Conservation (phyloP, 805 yeast genomes). For the Candida andamanensis region DNA sequence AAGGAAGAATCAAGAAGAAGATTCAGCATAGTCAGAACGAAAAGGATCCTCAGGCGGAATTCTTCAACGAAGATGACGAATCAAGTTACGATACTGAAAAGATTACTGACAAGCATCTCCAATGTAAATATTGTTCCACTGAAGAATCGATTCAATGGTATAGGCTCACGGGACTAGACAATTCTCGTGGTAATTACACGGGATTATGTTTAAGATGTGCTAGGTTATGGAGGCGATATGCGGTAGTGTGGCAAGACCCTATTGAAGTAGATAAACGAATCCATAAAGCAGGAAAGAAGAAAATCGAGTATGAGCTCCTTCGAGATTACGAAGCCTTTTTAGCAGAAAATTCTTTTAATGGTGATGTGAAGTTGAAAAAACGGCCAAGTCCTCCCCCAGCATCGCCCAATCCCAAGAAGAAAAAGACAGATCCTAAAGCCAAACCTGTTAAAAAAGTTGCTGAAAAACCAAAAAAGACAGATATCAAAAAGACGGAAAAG, state of each 20-base stretch:
- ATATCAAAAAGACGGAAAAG: constrained; percentile 8
- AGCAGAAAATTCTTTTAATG: constrained; percentile 14
- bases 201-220: constrained; percentile 89
- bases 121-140: constrained; percentile 72
- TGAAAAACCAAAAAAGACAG: constrained; percentile 10
- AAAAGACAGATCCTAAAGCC: constrained; percentile 4
- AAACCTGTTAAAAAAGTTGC: constrained; percentile 1
- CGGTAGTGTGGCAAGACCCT: constrained; percentile 81
- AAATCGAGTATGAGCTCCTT: constrained; percentile 61
- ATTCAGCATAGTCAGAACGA: constrained; percentile 28
- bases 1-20: constrained; percentile 64
- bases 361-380: constrained; percentile 5
- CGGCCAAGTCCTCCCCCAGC: constrained; percentile 5
- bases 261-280: constrained; percentile 52
- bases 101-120: constrained; percentile 38
- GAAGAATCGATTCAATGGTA: constrained; percentile 58
- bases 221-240: constrained; percentile 85
- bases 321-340: constrained; percentile 59
- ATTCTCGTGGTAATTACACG: constrained; percentile 19
- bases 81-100: constrained; percentile 61
- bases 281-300: constrained; percentile 42
- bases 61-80: constrained; percentile 66
- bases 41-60: constrained; percentile 13
- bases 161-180: constrained; percentile 56
- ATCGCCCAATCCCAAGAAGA: constrained; percentile 2